phyloP scores from a whole-genome alignment of 768 basidiomycete genomes.

The Lentinula aciculospora region DNA sequence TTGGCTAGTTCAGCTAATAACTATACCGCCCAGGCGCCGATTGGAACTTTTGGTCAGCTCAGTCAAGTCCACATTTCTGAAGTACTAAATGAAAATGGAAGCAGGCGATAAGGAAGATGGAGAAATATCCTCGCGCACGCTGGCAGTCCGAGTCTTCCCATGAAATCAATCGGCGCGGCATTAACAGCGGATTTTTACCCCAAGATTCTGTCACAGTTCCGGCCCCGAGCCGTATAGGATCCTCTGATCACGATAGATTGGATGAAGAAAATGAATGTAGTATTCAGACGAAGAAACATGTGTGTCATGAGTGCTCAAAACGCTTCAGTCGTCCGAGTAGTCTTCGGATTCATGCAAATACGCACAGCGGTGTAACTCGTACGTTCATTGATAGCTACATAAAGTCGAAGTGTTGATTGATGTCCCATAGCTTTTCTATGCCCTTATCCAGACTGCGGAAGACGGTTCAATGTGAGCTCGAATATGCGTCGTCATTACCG shows the following conservation, averaged over 20 bases:
- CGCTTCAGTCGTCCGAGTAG: conserved; percentile 68
- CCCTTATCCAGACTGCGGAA: conserved; percentile 66
- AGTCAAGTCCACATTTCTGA: conserved; percentile 11
- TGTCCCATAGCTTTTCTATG: conserved; percentile 56
- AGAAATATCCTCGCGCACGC: not conserved
- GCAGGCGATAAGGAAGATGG: not conserved
- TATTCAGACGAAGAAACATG: conserved; percentile 29
- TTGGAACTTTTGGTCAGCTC: conserved; percentile 13
- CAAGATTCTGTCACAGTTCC: not conserved
- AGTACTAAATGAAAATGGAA: not conserved
- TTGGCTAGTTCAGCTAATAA: conserved; percentile 11
- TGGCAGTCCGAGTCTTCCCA: too few species aligned
- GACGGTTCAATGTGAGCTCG: conserved; percentile 78
- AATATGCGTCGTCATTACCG: conserved; percentile 81
- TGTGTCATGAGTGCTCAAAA: conserved; percentile 52
- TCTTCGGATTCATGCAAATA: conserved; percentile 60
- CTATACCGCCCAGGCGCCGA: conserved; percentile 7
- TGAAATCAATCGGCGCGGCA: not conserved
- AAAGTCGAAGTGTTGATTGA: not conserved
- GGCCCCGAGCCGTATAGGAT: not conserved
- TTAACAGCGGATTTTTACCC: not conserved
- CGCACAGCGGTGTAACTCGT: conserved; percentile 68
- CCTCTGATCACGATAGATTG: not conserved
- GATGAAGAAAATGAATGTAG: not conserved
- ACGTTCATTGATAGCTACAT: conserved; percentile 17